Evolutionary conservation across 2,329 filamentous ascomycete genomes (phyloP).

Genomic region (Phyllosticta capitalensis): DNA sequence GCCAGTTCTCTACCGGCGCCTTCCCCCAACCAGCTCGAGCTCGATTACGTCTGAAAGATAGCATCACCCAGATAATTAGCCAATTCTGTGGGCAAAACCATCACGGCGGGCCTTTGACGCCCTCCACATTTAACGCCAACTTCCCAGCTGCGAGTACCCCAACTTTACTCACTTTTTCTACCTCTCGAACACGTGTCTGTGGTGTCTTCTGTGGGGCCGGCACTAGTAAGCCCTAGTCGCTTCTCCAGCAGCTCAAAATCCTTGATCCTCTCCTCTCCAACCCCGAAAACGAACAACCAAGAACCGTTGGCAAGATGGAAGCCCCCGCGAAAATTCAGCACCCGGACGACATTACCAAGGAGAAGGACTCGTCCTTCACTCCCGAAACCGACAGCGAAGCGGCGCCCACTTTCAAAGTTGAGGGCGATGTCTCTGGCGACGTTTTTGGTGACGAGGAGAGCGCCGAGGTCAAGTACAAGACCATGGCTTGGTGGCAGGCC

Average conservation of each 20-base stretch:
- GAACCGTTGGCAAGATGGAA: neutral
- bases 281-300: neutral
- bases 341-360: neutral
- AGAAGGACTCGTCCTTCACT: neutral
- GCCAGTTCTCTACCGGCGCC: neutral
- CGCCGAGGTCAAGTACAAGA: slow-evolving; percentile 41
- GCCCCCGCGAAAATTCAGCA: neutral
- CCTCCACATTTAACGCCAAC: slow-evolving; percentile 1
- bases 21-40: neutral
- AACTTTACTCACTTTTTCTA: neutral
- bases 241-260: neutral
- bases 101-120: neutral
- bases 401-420: neutral
- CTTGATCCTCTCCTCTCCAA: neutral
- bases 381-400: neutral
- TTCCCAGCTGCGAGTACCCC: neutral
- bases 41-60: neutral
- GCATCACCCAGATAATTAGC: neutral
- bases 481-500: slow-evolving; percentile 35
- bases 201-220: neutral
- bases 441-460: slow-evolving; percentile 23
- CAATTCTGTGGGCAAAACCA: neutral
- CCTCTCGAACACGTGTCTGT: neutral
- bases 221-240: neutral
- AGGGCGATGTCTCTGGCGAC: neutral